These are phyloP conservation scores for Plasmodium chabaudi DNA, from an alignment of 169 alveolate species.

Conservation along the genomic window DNA sequence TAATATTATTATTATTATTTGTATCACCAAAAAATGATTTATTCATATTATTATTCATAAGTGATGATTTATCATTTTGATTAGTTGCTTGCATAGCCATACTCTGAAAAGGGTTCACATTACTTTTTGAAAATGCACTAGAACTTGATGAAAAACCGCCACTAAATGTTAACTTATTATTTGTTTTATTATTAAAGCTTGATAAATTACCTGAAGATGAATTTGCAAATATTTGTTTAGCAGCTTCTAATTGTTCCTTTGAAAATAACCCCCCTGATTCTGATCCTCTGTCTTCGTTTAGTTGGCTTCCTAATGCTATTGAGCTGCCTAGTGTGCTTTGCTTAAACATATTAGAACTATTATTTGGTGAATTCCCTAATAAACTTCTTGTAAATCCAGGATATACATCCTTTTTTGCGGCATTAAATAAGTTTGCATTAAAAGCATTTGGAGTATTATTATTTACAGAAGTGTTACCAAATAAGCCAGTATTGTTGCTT, in stretches of 20 bases:
- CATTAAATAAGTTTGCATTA: constrained; percentile 69
- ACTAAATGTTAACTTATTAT: constrained; percentile 59
- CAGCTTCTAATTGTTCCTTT: constrained; percentile 74
- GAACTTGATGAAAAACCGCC: constrained; percentile 68
- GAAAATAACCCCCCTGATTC: constrained; percentile 67
- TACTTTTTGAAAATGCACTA: constrained; percentile 66
- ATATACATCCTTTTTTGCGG: constrained; percentile 66
- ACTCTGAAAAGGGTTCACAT: constrained; percentile 73
- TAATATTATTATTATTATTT: constrained; percentile 4
- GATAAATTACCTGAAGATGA: constrained; percentile 28
- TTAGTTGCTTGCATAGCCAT: constrained; percentile 59
- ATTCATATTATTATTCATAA: constrained; percentile 13
- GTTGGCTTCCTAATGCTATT: constrained; percentile 74
- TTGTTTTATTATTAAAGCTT: constrained; percentile 14
- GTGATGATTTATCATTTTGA: constrained; percentile 46
- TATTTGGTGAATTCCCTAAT: constrained; percentile 43
- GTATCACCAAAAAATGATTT: constrained; percentile 34
- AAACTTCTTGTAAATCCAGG: constrained; percentile 64
- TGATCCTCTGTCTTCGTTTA: constrained; percentile 59
- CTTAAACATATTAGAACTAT: constrained; percentile 52
- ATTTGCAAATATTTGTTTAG: constrained; percentile 71
- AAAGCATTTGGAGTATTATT: constrained; percentile 41
- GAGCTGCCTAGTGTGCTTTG: constrained; percentile 74
- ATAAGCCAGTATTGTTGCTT: constrained; percentile 19
- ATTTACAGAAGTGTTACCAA: constrained; percentile 23